Base-by-base conservation (phyloP, 495 filamentous ascomycete genomes). In the Penicillium bovifimosum region DNA sequence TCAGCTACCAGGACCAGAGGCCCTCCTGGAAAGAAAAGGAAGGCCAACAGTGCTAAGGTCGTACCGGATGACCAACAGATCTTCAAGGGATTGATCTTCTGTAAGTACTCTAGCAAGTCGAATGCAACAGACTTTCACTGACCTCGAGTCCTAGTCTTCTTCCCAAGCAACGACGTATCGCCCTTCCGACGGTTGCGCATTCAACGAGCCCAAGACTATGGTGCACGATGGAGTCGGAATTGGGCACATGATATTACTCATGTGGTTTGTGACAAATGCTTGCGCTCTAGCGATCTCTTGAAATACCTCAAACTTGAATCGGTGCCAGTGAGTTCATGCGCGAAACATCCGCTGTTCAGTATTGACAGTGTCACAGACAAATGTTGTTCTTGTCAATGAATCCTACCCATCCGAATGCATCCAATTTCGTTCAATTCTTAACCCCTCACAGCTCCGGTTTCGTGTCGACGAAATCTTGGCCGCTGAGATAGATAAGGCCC, bases 401-500 rank as follows among this genome's bases (percentile, higher is more conserved):
- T 68, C 73, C 2, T 98, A 90, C 60, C 82, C 87, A 4, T 67
- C 88, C 0, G 89, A 96, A 11, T 96, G 91, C 48, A 81, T 93
- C 31, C 70, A 73, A 27, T 86, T 78, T 50, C 67, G 72, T 2
- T 62, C 71, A 0, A 52, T 93, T 0, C 61, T 91, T 3, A 79
- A 83, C 52, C 70, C 81, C 4, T 63, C 67, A 1, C 83, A 89
- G 43, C 42, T 50, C 2, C 76, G 77, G 8, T 95, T 92, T 60
- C 70, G 67, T 38, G 72, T 91, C 11, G 55, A 68, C 10, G 85
- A 76, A 9, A 51, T 52, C 10, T 62, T 63, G 27, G 38, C 49
- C 16, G 18, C 53, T 20, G 44, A 50, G 31, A 39, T 53, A 0
- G 34, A 50, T 32, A 47, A 54, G 16, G 9, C 46, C 9, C 32